Conservation (phyloP, 495 filamentous ascomycete genomes). For the Podospora didyma region DNA sequence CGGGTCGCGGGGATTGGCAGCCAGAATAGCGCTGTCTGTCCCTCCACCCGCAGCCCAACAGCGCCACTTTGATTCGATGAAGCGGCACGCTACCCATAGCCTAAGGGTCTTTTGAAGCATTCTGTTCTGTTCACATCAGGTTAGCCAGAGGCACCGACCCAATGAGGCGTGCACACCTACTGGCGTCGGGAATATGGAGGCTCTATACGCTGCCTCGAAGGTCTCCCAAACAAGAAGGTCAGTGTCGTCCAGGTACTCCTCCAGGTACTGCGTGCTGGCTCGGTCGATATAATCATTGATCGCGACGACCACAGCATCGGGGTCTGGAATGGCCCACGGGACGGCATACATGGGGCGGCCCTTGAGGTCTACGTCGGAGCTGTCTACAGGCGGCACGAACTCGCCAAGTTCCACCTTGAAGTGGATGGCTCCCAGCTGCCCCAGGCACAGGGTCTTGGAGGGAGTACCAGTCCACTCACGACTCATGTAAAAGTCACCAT, state of each 20-base stretch:
- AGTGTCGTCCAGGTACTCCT: conserved; percentile 30
- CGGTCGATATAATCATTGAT: conserved; percentile 30
- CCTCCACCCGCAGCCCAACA: conserved; percentile 27
- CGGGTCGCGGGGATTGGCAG: conserved; percentile 24
- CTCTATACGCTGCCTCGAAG: conserved; percentile 30
- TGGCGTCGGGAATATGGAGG: conserved; percentile 28
- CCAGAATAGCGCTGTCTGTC: conserved; percentile 21
- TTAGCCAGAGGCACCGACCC: not conserved
- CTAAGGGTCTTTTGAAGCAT: conserved; percentile 31
- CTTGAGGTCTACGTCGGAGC: conserved; percentile 25
- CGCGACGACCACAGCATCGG: conserved; percentile 26
- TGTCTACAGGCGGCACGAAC: conserved; percentile 27
- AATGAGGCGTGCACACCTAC: conserved; percentile 15
- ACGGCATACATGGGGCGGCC: conserved; percentile 34
- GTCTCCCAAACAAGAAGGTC: conserved; percentile 32
- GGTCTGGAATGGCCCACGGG: conserved; percentile 33
- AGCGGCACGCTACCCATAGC: conserved; percentile 37
- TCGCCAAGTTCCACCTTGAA: conserved; percentile 27
- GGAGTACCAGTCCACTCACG: conserved; percentile 24
- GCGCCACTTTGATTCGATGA: conserved; percentile 36
- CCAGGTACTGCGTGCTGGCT: conserved; percentile 24
- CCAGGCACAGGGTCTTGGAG: conserved; percentile 24
- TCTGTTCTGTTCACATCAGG: conserved; percentile 21
- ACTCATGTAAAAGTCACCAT: conserved; percentile 36
- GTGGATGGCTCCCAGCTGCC: conserved; percentile 21